A percentile compares a stretch with the other conserved stretches of the same genome.
phyloP scores from a whole-genome alignment of 2,329 filamentous ascomycete species.

The Cladophialophora yegresii region DNA sequence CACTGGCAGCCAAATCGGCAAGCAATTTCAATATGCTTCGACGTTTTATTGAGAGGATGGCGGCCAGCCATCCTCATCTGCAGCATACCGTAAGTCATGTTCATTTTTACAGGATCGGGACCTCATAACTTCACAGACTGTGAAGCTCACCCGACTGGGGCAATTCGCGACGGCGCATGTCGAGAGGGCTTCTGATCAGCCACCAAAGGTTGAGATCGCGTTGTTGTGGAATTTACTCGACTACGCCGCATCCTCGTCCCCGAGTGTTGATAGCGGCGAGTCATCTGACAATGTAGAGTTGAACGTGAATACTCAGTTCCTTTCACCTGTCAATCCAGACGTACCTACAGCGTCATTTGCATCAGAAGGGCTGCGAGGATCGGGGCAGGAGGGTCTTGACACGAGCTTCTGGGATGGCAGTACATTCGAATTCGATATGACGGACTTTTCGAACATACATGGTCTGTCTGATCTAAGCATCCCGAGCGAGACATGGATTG shows the following conservation, averaged over 20 bases:
- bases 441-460: constrained; percentile 25
- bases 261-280: constrained; percentile 15
- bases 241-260: constrained; percentile 32
- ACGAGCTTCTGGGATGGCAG: constrained; percentile 24
- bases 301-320: constrained; percentile 33
- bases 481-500: constrained; percentile 21
- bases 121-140: constrained; percentile 12
- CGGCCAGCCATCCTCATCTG: constrained; percentile 23
- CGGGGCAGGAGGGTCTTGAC: not conserved
- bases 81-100: constrained; percentile 25
- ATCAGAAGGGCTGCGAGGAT: not conserved
- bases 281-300: constrained; percentile 29
- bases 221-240: constrained; percentile 33
- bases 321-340: constrained; percentile 27
- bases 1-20: constrained; percentile 21
- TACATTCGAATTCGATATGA: constrained; percentile 29
- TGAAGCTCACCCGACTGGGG: constrained; percentile 24
- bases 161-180: constrained; percentile 15
- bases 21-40: constrained; percentile 26
- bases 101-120: not conserved
- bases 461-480: constrained; percentile 22
- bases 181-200: constrained; percentile 11
- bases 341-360: constrained; percentile 5
- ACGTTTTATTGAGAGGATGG: constrained; percentile 27
- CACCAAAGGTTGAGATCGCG: constrained; percentile 30